Conservation (phyloP, 2,329 filamentous ascomycete genomes). For the Monascus ruber region DNA sequence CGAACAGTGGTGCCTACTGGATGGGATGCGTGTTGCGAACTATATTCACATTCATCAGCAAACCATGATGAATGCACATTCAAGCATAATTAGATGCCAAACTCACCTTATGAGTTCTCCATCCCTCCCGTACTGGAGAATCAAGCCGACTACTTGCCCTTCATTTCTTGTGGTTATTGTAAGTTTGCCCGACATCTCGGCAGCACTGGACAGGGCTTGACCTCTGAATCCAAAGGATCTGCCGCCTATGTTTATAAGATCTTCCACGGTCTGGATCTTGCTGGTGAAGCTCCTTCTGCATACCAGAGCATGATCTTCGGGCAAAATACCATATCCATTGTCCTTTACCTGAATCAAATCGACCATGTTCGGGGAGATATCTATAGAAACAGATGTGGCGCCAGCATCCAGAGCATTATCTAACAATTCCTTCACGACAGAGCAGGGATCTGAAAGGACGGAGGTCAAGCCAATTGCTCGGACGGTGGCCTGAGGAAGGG, state of each 20-base stretch:
- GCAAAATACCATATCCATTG: slow-evolving; percentile 51
- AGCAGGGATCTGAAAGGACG: slow-evolving; percentile 44
- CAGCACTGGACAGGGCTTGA: slow-evolving; percentile 51
- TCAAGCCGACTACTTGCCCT: slow-evolving; percentile 43
- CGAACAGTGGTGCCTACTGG: slow-evolving; percentile 51
- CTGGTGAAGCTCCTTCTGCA: slow-evolving; percentile 51
- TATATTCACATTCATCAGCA: slow-evolving; percentile 5
- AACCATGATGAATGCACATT: not conserved
- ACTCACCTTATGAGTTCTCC: slow-evolving; percentile 39
- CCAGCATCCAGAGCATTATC: slow-evolving; percentile 57
- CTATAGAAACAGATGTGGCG: slow-evolving; percentile 46
- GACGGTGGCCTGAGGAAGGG: slow-evolving; percentile 31
- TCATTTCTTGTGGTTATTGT: slow-evolving; percentile 46
- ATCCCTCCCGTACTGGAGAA: slow-evolving; percentile 39
- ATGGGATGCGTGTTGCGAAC: slow-evolving; percentile 37
- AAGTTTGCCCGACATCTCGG: slow-evolving; percentile 45
- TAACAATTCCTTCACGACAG: slow-evolving; percentile 53
- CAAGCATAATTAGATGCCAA: not conserved
- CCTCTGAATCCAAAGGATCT: slow-evolving; percentile 53
- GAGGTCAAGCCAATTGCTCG: slow-evolving; percentile 47
- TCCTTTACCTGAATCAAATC: slow-evolving; percentile 53
- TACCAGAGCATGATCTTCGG: slow-evolving; percentile 43
- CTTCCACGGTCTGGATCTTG: slow-evolving; percentile 49
- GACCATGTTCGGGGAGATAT: slow-evolving; percentile 48
- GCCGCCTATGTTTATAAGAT: slow-evolving; percentile 44